These are phyloP conservation scores for Zymoseptoria crescenta DNA, from an alignment of 2,329 filamentous ascomycete genomes.

Conservation along the genomic window DNA sequence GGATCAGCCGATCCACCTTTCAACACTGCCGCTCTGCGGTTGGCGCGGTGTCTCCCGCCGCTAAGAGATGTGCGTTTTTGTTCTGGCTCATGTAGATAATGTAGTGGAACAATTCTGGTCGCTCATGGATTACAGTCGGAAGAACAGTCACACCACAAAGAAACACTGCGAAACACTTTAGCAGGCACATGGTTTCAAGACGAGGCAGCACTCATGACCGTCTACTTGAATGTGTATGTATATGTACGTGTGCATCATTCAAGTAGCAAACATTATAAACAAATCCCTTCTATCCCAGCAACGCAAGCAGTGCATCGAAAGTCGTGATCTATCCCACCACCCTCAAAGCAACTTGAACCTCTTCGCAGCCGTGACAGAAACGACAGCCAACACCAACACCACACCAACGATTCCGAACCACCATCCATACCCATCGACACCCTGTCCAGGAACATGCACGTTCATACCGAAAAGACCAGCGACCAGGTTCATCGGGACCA, in stretches of 20 bases:
- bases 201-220: neutral
- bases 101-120: too few relatives aligned
- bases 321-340: neutral
- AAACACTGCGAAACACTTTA: too few relatives aligned
- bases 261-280: neutral
- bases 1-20: too few relatives aligned
- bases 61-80: neutral
- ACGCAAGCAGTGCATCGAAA: neutral
- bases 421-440: constrained; percentile 40
- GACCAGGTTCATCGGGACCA: constrained; percentile 92
- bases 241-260: neutral
- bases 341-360: constrained; percentile 14
- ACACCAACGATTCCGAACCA: constrained; percentile 55
- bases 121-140: too few relatives aligned
- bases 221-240: neutral
- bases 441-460: constrained; percentile 61
- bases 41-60: neutral
- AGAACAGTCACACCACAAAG: too few relatives aligned
- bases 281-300: neutral
- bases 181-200: too few relatives aligned
- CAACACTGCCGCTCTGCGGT: neutral
- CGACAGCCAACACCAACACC: constrained; percentile 41
- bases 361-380: constrained; percentile 36
- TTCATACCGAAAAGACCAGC: constrained; percentile 88
- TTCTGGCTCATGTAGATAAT: neutral